A percentile compares a stretch with the other conserved stretches of the same genome.
These are phyloP conservation scores for Candida tropicalis DNA, from an alignment of 1,139 yeast genomes.

Conservation along the genomic window DNA sequence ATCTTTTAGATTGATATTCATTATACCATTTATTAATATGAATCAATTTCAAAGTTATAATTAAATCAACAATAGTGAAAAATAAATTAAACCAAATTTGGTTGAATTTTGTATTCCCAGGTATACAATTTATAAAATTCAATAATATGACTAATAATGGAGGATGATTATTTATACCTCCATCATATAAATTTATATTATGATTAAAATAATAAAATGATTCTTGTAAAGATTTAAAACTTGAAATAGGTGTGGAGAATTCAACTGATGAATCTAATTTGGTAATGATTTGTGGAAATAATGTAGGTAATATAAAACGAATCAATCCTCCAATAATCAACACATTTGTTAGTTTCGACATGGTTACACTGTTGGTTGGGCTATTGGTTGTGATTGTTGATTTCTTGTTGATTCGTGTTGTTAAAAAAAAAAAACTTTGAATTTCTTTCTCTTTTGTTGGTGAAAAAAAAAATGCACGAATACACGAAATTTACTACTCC, in stretches of 20 bases:
- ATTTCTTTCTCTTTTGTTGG: constrained; percentile 4
- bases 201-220: constrained; percentile 72
- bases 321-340: constrained; percentile 32
- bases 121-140: constrained; percentile 36
- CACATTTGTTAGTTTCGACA: constrained; percentile 29
- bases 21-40: constrained; percentile 42
- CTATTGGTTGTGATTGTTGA: neutral
- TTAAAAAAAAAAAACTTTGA: neutral
- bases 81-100: constrained; percentile 28
- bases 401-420: neutral
- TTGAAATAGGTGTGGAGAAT: constrained; percentile 76
- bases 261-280: constrained; percentile 53
- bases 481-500: no score
- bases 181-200: constrained; percentile 69
- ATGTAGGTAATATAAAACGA: constrained; percentile 34
- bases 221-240: constrained; percentile 70
- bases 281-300: constrained; percentile 34
- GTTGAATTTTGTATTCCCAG: constrained; percentile 19
- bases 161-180: constrained; percentile 86
- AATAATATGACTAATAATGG: constrained; percentile 66
- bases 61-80: constrained; percentile 46
- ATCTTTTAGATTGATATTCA: constrained; percentile 27
- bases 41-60: constrained; percentile 46
- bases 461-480: constrained; percentile 4
- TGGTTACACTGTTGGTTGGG: constrained; percentile 9